Evolutionary conservation across 805 yeast species (phyloP), one percentile per base, ranked within the genome.

Genomic region (Torulaspora microellipsoides): DNA sequence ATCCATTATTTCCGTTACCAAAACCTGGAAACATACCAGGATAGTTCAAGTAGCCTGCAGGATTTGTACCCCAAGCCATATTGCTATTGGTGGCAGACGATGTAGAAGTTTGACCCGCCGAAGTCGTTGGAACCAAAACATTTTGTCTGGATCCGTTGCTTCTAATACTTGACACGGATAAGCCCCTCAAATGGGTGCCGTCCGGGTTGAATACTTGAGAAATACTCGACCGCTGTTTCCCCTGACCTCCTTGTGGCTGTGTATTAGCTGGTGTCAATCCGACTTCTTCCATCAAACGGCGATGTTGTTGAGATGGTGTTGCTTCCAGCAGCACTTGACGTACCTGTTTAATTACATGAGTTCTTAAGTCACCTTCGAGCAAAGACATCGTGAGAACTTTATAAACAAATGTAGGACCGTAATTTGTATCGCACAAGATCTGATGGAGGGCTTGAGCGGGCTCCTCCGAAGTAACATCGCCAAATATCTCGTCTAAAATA

Each of bases 231-330:
- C 60, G 52, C 37, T 58, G 62, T 14, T 52, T 54, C 5, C 35
- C 31, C 23, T 49, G 52, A 14, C 43, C 43, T 20, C 27, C 31
- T 14, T 42, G 50, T 10, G 38, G 15, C 23, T 31, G 42, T 11
- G 48, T 30, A 33, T 29, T 46, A 9, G 42, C 20, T n/a, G 58
- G 40, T 36, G 63, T 66, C 40, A 90, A 68, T 3, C 97, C 97
- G 49, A 89, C 91, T 64, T 91, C 98, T 54, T 91, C 98, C 75
- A 90, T 77, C 45, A 93, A 70, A 51, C 95, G 80, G 59, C 86
- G 85, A 65, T 87, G 86, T 29, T 84, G 85, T 60, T 85, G 95
- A n/a, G 61, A 53, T 31, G 83, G 72, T 45, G 77, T 78, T 55
- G 76, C 64, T 37, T 83, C 84, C 33, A 80, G 66, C 45, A 90